These are phyloP conservation scores for Stereum hirsutum DNA, from an alignment of 1,284 basidiomycete species.

Conservation along the genomic window DNA sequence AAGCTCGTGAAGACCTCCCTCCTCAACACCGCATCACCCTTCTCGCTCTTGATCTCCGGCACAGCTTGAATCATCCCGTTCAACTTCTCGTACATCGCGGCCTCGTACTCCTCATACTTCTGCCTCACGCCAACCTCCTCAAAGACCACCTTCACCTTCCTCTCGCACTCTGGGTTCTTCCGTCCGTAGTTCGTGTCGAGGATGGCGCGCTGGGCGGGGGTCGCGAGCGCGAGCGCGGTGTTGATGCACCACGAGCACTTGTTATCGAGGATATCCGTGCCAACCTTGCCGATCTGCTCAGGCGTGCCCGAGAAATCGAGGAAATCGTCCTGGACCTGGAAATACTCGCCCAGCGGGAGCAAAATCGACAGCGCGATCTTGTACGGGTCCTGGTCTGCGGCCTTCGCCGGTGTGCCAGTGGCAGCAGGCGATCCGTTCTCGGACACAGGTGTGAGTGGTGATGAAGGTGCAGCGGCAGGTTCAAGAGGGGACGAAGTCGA, in stretches of 20 bases:
- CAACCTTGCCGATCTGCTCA: slow-evolving; percentile 93
- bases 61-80: slow-evolving; percentile 61
- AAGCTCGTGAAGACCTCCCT: slow-evolving; percentile 79
- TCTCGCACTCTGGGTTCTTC: slow-evolving; percentile 62
- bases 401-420: slow-evolving; percentile 21
- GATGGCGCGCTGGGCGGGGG: slow-evolving; percentile 44
- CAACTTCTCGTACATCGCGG: slow-evolving; percentile 61
- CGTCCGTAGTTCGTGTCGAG: slow-evolving; percentile 83
- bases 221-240: slow-evolving; percentile 63
- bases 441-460: too few species aligned
- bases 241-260: slow-evolving; percentile 99
- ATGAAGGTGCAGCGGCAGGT: too few species aligned
- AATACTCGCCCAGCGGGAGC: slow-evolving; percentile 93
- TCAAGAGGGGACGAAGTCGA: slow-evolving; percentile 95
- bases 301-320: slow-evolving; percentile 90
- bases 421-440: too few species aligned
- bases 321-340: slow-evolving; percentile 98
- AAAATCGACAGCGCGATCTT: slow-evolving; percentile 78
- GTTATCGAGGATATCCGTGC: slow-evolving; percentile 98
- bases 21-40: slow-evolving; percentile 50
- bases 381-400: slow-evolving; percentile 51
- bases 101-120: slow-evolving; percentile 76
- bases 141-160: slow-evolving; percentile 71
- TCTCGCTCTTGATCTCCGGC: slow-evolving; percentile 36
- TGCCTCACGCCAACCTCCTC: slow-evolving; percentile 62